Percentiles rank a stretch among this genome's conserved stretches.
Conservation (phyloP, 129 eudicot species). For the Flaveria brownii region DNA sequence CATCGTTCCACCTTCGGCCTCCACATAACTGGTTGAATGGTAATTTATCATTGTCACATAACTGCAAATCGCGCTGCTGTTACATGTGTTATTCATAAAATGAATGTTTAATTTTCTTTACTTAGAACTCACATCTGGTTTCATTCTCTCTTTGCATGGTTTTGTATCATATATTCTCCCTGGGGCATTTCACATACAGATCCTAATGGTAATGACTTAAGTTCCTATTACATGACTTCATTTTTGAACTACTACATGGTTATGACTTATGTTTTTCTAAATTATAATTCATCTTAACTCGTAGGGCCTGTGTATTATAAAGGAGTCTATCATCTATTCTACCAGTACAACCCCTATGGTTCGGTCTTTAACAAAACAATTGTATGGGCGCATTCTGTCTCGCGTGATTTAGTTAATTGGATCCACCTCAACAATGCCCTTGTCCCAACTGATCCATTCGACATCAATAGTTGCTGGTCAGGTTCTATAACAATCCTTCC, state of each 20-base stretch:
- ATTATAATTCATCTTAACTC: background rate
- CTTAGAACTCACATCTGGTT: conserved; percentile 4
- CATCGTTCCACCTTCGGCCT: conserved; percentile 37
- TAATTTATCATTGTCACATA: conserved; percentile 8
- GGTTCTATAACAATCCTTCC: conserved; percentile 43
- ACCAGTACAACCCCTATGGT: conserved; percentile 39
- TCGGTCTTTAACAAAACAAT: conserved; percentile 30
- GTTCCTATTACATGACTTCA: background rate
- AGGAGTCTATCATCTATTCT: conserved; percentile 42
- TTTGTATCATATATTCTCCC: conserved; percentile 11
- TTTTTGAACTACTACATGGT: background rate
- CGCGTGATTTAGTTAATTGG: conserved; percentile 37
- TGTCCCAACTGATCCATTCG: conserved; percentile 31
- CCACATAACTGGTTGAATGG: conserved; percentile 38
- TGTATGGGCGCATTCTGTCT: conserved; percentile 41
- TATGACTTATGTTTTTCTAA: background rate
- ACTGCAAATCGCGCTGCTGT: background rate
- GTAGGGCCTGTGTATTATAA: conserved; percentile 43
- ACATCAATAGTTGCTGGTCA: conserved; percentile 38
- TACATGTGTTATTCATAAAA: background rate
- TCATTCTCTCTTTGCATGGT: conserved; percentile 36
- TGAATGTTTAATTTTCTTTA: background rate
- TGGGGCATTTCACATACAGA: conserved; percentile 18
- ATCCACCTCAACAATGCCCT: conserved; percentile 38
- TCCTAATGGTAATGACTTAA: conserved; percentile 32